Evolutionary conservation across 2,329 filamentous ascomycete genomes (phyloP).

Genomic region (Penicillium nordicum): DNA sequence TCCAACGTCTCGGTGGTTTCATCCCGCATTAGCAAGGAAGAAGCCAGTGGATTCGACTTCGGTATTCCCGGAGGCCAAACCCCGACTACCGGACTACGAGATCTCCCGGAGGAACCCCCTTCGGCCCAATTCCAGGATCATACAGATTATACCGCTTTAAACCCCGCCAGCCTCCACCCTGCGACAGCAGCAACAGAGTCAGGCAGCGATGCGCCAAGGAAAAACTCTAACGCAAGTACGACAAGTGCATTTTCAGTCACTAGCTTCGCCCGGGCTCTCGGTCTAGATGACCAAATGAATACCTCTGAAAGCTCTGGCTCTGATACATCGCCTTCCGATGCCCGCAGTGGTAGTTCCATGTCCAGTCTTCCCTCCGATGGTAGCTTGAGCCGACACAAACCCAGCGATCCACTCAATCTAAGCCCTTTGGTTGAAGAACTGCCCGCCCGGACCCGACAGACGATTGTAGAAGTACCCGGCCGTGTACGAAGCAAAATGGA

Average conservation of each 20-base stretch:
- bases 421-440: constrained; percentile 57
- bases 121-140: constrained; percentile 12
- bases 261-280: constrained; percentile 39
- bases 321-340: constrained; percentile 59
- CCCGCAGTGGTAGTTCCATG: constrained; percentile 59
- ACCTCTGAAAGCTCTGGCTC: constrained; percentile 63
- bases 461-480: constrained; percentile 36
- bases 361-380: constrained; percentile 54
- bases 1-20: constrained; percentile 25
- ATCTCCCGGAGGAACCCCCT: constrained; percentile 20
- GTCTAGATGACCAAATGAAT: constrained; percentile 61
- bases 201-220: constrained; percentile 15
- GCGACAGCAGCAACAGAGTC: constrained; percentile 16
- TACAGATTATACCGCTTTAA: constrained; percentile 21
- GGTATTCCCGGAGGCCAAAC: constrained; percentile 15
- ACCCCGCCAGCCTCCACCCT: constrained; percentile 21
- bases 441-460: constrained; percentile 32
- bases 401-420: constrained; percentile 41
- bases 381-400: constrained; percentile 30
- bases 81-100: constrained; percentile 19
- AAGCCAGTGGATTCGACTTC: constrained; percentile 33
- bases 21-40: constrained; percentile 17
- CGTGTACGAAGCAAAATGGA: constrained; percentile 24
- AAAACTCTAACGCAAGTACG: constrained; percentile 29
- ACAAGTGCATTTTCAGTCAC: constrained; percentile 36